Conservation (phyloP, 768 basidiomycete genomes). For the Suillus tomentosus region DNA sequence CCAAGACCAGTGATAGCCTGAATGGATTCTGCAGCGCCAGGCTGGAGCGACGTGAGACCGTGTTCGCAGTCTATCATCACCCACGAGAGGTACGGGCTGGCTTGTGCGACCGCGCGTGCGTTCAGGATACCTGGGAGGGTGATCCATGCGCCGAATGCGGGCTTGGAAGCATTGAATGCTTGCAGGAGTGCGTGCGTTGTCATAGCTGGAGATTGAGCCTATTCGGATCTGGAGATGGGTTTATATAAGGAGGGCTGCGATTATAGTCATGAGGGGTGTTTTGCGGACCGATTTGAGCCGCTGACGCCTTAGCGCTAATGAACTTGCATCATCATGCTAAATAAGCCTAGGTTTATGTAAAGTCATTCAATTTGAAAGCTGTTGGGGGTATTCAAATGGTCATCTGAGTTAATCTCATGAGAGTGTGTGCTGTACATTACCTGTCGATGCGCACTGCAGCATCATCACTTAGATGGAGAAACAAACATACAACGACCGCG, state of each 20-base stretch:
- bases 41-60: slow-evolving; percentile 56
- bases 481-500: background rate
- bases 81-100: slow-evolving; percentile 61
- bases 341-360: background rate
- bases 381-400: background rate
- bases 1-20: slow-evolving; percentile 53
- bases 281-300: slow-evolving; percentile 1
- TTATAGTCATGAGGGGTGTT: slow-evolving; percentile 10
- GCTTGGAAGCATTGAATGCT: slow-evolving; percentile 53
- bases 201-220: slow-evolving; percentile 36
- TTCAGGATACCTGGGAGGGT: slow-evolving; percentile 59
- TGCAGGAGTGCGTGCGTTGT: slow-evolving; percentile 54
- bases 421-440: background rate
- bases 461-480: background rate
- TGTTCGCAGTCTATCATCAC: slow-evolving; percentile 71
- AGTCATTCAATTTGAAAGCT: background rate
- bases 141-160: slow-evolving; percentile 71
- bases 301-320: no score
- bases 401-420: background rate
- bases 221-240: background rate
- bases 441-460: background rate
- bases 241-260: background rate
- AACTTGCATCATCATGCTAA: slow-evolving; percentile 10
- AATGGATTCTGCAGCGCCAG: slow-evolving; percentile 57
- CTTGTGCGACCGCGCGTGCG: slow-evolving; percentile 58